Evolutionary conservation across 345 rosid genomes (phyloP).

Genomic region (Gossypium herbaceum): DNA sequence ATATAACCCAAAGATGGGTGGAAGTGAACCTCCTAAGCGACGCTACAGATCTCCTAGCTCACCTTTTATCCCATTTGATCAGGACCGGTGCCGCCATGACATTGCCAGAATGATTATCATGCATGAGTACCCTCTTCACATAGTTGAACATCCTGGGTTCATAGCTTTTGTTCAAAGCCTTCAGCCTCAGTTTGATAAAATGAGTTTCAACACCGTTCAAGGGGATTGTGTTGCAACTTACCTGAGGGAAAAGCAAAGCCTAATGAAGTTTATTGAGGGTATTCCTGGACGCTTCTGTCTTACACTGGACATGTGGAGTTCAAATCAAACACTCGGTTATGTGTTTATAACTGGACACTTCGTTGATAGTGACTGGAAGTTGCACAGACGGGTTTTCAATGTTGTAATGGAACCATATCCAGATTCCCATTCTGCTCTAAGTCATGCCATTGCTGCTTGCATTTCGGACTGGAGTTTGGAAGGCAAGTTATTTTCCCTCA

Average conservation of each 20-base stretch:
- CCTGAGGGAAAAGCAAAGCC: conserved; percentile 70
- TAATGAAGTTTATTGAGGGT: conserved; percentile 60
- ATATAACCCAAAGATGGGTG: conserved; percentile 45
- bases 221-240: conserved; percentile 91
- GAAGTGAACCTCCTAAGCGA: conserved; percentile 59
- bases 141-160: conserved; percentile 85
- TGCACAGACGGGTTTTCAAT: conserved; percentile 66
- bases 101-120: conserved; percentile 79
- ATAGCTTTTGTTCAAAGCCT: conserved; percentile 66
- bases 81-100: conserved; percentile 72
- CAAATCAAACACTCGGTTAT: conserved; percentile 61
- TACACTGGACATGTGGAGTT: conserved; percentile 70
- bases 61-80: conserved; percentile 54
- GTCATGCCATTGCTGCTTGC: conserved; percentile 79
- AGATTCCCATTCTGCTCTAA: conserved; percentile 57
- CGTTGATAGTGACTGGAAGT: conserved; percentile 78
- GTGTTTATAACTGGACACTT: conserved; percentile 77
- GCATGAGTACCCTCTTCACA: conserved; percentile 89
- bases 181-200: conserved; percentile 65
- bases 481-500: conserved; percentile 68
- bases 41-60: conserved; percentile 56
- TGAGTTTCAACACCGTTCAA: conserved; percentile 72
- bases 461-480: conserved; percentile 85
- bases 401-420: conserved; percentile 88
- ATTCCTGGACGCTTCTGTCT: conserved; percentile 77